These are phyloP conservation scores for Speleostelium caveatum DNA, from an alignment of 78 protist species.

Conservation along the genomic window DNA sequence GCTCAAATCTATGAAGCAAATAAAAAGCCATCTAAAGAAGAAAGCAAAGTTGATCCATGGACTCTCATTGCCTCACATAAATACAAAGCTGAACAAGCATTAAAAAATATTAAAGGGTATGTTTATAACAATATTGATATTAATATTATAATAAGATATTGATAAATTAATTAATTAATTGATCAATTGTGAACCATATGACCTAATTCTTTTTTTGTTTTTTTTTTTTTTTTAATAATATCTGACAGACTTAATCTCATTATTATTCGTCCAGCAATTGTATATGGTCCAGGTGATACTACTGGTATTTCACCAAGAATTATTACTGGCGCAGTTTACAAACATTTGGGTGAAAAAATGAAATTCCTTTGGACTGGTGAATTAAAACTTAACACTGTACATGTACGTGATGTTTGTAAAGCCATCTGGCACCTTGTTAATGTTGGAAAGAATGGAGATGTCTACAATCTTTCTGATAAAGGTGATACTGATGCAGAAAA, in stretches of 20 bases:
- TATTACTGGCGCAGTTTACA: slow-evolving; percentile 95
- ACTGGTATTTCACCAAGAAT: slow-evolving; percentile 95
- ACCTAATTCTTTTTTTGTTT: background rate
- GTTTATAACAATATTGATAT: background rate
- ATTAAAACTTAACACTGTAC: slow-evolving; percentile 95
- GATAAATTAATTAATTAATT: background rate
- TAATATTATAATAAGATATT: too few species aligned
- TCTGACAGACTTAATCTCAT: slow-evolving; percentile 67
- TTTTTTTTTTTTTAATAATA: background rate
- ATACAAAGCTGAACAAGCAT: slow-evolving; percentile 88
- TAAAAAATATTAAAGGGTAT: slow-evolving; percentile 68
- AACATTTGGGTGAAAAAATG: slow-evolving; percentile 92
- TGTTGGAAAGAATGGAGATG: slow-evolving; percentile 83
- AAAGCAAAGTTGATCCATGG: slow-evolving; percentile 89
- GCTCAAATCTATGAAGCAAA: slow-evolving; percentile 92
- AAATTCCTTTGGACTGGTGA: slow-evolving; percentile 93
- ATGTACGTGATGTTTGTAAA: slow-evolving; percentile 93
- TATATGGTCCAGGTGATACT: slow-evolving; percentile 96
- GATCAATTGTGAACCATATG: background rate
- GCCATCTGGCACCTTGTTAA: slow-evolving; percentile 87
- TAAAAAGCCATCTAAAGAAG: slow-evolving; percentile 88
- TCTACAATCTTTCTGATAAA: slow-evolving; percentile 95
- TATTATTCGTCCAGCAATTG: slow-evolving; percentile 95
- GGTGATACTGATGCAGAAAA: slow-evolving; percentile 88
- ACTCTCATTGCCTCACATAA: slow-evolving; percentile 85